Conservation (phyloP, 1,139 yeast species). For the Candida neerlandica region DNA sequence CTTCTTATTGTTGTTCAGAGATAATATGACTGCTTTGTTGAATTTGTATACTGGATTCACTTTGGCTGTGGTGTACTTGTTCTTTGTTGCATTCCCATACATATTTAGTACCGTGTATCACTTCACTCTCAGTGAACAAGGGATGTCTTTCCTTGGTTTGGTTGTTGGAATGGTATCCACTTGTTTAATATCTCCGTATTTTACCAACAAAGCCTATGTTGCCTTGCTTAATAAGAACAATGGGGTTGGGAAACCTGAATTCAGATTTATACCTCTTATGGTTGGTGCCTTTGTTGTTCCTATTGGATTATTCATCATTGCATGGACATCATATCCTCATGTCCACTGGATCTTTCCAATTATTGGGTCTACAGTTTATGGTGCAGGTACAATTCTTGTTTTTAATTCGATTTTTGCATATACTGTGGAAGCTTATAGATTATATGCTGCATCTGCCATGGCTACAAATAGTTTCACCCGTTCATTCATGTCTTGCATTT, state of each 20-base stretch:
- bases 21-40: slow-evolving; percentile 62
- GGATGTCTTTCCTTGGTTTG: slow-evolving; percentile 57
- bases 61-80: slow-evolving; percentile 61
- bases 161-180: slow-evolving; percentile 47
- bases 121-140: slow-evolving; percentile 39
- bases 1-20: slow-evolving; percentile 50
- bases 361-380: slow-evolving; percentile 40
- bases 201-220: slow-evolving; percentile 25
- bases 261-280: slow-evolving; percentile 38
- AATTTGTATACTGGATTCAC: slow-evolving; percentile 66
- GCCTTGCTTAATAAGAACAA: slow-evolving; percentile 27
- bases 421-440: slow-evolving; percentile 43
- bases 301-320: slow-evolving; percentile 40
- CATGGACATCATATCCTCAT: slow-evolving; percentile 41
- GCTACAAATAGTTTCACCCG: slow-evolving; percentile 44
- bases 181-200: slow-evolving; percentile 24
- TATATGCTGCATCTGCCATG: slow-evolving; percentile 45
- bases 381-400: slow-evolving; percentile 40
- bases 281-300: slow-evolving; percentile 40
- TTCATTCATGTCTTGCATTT: slow-evolving; percentile 39
- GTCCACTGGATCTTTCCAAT: slow-evolving; percentile 47
- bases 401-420: slow-evolving; percentile 43
- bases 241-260: slow-evolving; percentile 40
- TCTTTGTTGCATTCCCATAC: slow-evolving; percentile 65
- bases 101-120: slow-evolving; percentile 50